phyloP scores from a whole-genome alignment of 2,329 filamentous ascomycete species.

The Daldinia sp. region DNA sequence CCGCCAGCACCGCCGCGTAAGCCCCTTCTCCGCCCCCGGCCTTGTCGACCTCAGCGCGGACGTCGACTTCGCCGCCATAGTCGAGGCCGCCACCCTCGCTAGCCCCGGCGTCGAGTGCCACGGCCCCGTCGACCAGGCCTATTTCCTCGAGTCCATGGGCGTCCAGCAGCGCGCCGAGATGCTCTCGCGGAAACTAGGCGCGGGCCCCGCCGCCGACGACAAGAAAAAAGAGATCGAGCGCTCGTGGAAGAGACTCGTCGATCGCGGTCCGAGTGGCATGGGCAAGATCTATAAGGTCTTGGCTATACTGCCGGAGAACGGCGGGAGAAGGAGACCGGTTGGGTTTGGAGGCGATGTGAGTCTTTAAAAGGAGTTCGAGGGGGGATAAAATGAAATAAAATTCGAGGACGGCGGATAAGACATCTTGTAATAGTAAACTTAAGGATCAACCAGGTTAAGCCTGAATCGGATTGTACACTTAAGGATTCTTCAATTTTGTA shows the following conservation, averaged over 20 bases:
- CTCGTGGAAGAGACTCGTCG: constrained; percentile 86
- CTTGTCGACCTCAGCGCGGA: constrained; percentile 91
- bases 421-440: not conserved
- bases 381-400: too few species aligned
- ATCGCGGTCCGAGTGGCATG: constrained; percentile 86
- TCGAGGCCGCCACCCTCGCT: constrained; percentile 81
- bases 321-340: constrained; percentile 79
- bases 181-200: constrained; percentile 61
- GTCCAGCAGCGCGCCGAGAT: constrained; percentile 81
- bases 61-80: constrained; percentile 90
- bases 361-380: constrained; percentile 9
- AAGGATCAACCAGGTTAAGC: not conserved
- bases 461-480: not conserved
- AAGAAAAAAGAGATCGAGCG: constrained; percentile 69
- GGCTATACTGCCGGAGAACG: constrained; percentile 87
- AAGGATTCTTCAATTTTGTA: not conserved
- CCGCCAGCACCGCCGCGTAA: constrained; percentile 78
- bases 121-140: constrained; percentile 87
- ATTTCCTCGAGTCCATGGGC: constrained; percentile 84
- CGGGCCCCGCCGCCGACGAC: constrained; percentile 59
- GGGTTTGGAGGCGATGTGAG: constrained; percentile 85
- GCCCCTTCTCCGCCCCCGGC: constrained; percentile 83
- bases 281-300: constrained; percentile 94
- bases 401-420: not conserved
- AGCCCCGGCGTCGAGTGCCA: constrained; percentile 89